These are phyloP conservation scores for Psidium friedrichsthalianum DNA, from an alignment of 345 rosid genomes.

Conservation along the genomic window DNA sequence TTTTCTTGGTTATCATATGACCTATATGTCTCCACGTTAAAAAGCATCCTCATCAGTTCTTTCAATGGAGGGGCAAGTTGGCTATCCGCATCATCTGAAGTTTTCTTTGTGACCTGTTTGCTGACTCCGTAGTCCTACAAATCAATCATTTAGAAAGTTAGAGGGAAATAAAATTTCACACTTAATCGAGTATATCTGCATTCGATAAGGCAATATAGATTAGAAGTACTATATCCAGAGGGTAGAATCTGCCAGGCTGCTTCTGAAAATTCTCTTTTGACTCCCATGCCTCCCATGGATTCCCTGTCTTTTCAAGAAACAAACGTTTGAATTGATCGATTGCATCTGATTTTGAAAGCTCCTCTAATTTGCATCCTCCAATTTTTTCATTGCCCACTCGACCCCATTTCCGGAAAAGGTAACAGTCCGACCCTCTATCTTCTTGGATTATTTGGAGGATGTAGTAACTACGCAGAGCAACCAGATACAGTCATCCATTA, in stretches of 20 bases:
- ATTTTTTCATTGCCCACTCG: constrained; percentile 83
- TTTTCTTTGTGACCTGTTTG: constrained; percentile 41
- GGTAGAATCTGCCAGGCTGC: constrained; percentile 82
- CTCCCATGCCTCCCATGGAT: constrained; percentile 92
- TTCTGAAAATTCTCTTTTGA: constrained; percentile 61
- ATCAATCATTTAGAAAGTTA: background rate
- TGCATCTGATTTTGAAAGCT: constrained; percentile 73
- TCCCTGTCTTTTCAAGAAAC: constrained; percentile 77
- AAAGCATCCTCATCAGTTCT: constrained; percentile 84
- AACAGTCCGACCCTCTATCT: constrained; percentile 70
- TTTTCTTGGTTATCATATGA: constrained; percentile 3
- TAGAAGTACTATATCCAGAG: constrained; percentile 71
- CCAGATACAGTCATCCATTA: background rate
- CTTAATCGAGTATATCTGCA: background rate
- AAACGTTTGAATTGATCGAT: constrained; percentile 12
- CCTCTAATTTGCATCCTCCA: constrained; percentile 71
- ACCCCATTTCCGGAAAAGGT: constrained; percentile 93
- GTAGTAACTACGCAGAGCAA: constrained; percentile 47
- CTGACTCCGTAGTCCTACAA: constrained; percentile 86
- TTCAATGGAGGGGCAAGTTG: constrained; percentile 53
- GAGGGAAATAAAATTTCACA: background rate
- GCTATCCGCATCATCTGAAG: constrained; percentile 32
- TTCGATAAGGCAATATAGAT: background rate
- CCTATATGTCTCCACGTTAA: constrained; percentile 92
- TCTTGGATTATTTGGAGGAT: constrained; percentile 90